Conservation (phyloP, 2,329 filamentous ascomycete genomes). For the Ophiostoma ulmi region DNA sequence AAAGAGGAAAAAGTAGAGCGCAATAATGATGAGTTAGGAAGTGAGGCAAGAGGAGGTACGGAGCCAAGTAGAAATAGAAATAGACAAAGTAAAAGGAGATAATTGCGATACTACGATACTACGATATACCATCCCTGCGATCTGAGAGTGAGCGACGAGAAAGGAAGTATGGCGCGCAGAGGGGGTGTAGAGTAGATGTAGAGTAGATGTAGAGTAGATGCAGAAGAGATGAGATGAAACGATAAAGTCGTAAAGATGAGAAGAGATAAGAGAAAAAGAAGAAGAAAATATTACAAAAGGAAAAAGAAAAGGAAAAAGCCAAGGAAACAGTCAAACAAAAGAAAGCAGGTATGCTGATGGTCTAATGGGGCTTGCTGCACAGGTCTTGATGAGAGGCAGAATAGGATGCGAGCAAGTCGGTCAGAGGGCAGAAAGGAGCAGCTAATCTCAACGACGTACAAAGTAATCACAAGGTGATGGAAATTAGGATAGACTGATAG, state of each 20-base stretch:
- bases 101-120: not conserved
- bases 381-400: too few relatives aligned
- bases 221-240: not conserved
- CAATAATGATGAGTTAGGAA: not conserved
- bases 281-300: not conserved
- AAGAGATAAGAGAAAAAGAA: not conserved
- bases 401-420: too few relatives aligned
- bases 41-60: not conserved
- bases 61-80: not conserved
- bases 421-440: not conserved
- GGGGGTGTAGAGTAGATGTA: not conserved
- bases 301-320: not conserved
- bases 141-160: not conserved
- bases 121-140: not conserved
- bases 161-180: constrained; percentile 2
- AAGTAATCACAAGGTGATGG: not conserved
- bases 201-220: not conserved
- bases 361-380: too few relatives aligned
- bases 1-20: not conserved
- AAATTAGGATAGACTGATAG: not conserved
- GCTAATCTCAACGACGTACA: not conserved
- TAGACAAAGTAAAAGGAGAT: not conserved
- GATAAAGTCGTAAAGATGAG: not conserved
- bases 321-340: not conserved
- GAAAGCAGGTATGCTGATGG: too few relatives aligned